Percentiles rank a stretch among this genome's conserved stretches.
phyloP scores from a whole-genome alignment of 1,139 yeast species.

The Saccharomyces hybrid region DNA sequence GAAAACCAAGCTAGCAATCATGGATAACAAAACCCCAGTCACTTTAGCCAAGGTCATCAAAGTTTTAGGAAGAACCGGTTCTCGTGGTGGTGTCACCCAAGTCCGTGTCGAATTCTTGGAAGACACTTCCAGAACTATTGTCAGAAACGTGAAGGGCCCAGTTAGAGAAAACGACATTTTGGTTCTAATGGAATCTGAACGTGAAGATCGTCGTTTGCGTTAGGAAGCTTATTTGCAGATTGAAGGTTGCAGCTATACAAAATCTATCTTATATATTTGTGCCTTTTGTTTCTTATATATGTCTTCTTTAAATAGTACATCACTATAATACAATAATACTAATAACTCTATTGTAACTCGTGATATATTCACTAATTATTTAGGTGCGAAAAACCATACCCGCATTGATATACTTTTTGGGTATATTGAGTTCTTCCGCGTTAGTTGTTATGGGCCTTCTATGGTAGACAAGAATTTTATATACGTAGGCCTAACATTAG shows the following conservation, averaged over 20 bases:
- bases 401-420: not conserved
- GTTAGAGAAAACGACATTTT: conserved; percentile 98
- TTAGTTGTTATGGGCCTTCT: not conserved
- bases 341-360: not conserved
- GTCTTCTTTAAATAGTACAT: not conserved
- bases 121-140: conserved; percentile 96
- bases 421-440: not conserved
- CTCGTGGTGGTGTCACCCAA: conserved; percentile 99
- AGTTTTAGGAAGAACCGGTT: conserved; percentile 99
- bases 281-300: not conserved
- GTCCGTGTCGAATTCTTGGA: conserved; percentile 99
- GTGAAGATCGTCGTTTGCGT: conserved; percentile 81
- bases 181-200: conserved; percentile 99
- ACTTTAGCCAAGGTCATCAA: conserved; percentile 99
- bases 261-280: not conserved
- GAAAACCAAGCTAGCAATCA: conserved; percentile 14
- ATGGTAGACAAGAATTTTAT: not conserved
- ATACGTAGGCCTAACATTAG: not conserved
- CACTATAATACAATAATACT: not conserved
- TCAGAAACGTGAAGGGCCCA: conserved; percentile 99
- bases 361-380: not conserved
- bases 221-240: conserved; percentile 23
- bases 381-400: not conserved
- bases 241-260: not conserved
- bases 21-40: conserved; percentile 90